Percentiles rank a stretch among this genome's conserved stretches.
Conservation (phyloP, 192 early-diverging fungal species). For the Entophlyctis helioformis region DNA sequence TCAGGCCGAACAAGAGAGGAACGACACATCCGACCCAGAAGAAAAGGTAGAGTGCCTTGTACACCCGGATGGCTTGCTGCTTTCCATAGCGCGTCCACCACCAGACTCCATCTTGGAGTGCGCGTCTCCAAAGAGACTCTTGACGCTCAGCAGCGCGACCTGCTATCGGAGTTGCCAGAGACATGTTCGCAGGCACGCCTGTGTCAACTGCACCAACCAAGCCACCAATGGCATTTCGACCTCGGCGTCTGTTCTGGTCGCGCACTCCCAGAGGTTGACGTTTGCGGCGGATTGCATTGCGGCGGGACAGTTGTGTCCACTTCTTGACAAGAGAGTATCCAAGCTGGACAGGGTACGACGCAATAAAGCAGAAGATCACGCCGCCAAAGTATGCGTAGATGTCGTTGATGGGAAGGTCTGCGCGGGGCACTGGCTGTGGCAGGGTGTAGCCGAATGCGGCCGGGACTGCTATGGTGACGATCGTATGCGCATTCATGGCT, state of each 20-base stretch:
- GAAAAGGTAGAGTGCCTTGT: conserved; percentile 38
- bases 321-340: not conserved
- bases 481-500: not conserved
- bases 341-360: not conserved
- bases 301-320: not conserved
- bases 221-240: not conserved
- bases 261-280: not conserved
- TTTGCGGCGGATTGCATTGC: not conserved
- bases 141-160: not conserved
- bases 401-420: conserved; percentile 59
- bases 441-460: not conserved
- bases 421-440: no score
- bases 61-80: not conserved
- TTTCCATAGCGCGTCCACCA: conserved; percentile 4
- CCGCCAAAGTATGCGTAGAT: conserved; percentile 65
- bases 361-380: conserved; percentile 31
- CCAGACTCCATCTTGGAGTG: not conserved
- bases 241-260: not conserved
- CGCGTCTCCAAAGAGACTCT: not conserved
- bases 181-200: not conserved
- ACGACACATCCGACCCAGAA: conserved; percentile 49
- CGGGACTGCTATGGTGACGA: not conserved
- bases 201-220: not conserved
- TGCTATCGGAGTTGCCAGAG: not conserved
- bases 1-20: conserved; percentile 52